These are phyloP conservation scores for Dactylonectria estremocensis DNA, from an alignment of 2,329 filamentous ascomycete genomes.

Conservation along the genomic window DNA sequence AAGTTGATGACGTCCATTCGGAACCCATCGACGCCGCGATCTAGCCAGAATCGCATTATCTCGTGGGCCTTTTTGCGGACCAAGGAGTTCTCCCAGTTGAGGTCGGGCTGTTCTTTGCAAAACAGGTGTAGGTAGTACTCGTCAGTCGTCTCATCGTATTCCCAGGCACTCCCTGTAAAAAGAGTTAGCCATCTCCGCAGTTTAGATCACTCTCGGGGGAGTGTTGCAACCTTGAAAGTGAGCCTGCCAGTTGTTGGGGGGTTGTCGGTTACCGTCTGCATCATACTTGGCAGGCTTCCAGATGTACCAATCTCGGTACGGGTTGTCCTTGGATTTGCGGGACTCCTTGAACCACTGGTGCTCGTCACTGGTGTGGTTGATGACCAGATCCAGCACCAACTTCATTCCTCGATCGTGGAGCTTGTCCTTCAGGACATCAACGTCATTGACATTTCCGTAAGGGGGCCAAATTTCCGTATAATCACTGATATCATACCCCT, in stretches of 20 bases:
- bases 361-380: conserved; percentile 77
- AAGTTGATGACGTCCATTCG: conserved; percentile 79
- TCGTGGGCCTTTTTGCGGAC: conserved; percentile 78
- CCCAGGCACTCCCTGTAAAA: conserved; percentile 60
- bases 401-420: conserved; percentile 77
- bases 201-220: neutral
- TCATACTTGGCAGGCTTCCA: conserved; percentile 74
- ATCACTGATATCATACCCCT: conserved; percentile 80
- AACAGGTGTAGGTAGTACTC: conserved; percentile 79
- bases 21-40: conserved; percentile 77
- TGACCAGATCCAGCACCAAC: conserved; percentile 80
- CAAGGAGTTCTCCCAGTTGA: conserved; percentile 82
- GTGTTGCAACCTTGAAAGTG: conserved; percentile 55
- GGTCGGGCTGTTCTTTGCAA: conserved; percentile 79
- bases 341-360: conserved; percentile 73
- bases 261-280: conserved; percentile 68
- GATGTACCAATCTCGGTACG: conserved; percentile 75
- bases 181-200: neutral
- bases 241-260: conserved; percentile 72
- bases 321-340: conserved; percentile 66
- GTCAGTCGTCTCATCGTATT: conserved; percentile 64
- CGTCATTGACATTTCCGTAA: conserved; percentile 78
- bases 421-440: conserved; percentile 73
- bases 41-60: conserved; percentile 81
- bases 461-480: conserved; percentile 76